Evolutionary conservation across 2,329 filamentous ascomycete genomes (phyloP), one percentile per base, ranked within the genome.

Genomic region (Fusarium sp.): DNA sequence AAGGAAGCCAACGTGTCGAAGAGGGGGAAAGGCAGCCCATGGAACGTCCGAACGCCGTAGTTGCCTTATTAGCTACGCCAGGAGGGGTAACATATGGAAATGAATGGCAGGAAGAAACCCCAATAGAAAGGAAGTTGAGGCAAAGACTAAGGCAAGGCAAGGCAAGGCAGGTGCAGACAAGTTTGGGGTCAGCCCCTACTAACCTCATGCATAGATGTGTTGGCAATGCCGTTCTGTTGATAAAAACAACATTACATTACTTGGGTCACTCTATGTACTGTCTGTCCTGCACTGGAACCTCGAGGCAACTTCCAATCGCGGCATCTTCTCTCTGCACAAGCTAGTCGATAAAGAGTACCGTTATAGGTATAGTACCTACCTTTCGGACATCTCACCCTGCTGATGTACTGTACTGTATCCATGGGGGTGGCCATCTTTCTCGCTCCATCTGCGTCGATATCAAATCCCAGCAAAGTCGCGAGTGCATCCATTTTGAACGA

Each of bases 201-300:
- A 82, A 82, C 82, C 84, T 86, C 86, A 93, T 91, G 91, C 90
- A 92, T 82, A 89, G 90, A 92, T 93, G 91, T 90, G 91, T 89
- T 93, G 91, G 90, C 91, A 92, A 82, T 89, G 87, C 88, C 60
- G 82, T 78, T 76, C 79, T 84, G 84, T 79, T 84, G 84, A 87
- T 85, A 84, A 86, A 80, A 73, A 74, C 63, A 76, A 76, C 68
- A 77, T 73, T 66, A 76, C 68, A 77, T 73, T 66, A 74, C 64
- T 55, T 78, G 27, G 27, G 45, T 48, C 35, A 35, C 48, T 33
- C 29, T 35, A 35, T 35, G 29, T 51, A 82, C 38, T 78, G n/a
- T 35, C 79, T 74, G 73, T 72, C 74, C 73, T 55, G 59, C 46
- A 49, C 31, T 57, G 52, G 66, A 71, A 76, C 70, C 66, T 73